Evolutionary conservation across 371 early-diverging fungal genomes (phyloP).

Genomic region (Umbelopsis sp.): DNA sequence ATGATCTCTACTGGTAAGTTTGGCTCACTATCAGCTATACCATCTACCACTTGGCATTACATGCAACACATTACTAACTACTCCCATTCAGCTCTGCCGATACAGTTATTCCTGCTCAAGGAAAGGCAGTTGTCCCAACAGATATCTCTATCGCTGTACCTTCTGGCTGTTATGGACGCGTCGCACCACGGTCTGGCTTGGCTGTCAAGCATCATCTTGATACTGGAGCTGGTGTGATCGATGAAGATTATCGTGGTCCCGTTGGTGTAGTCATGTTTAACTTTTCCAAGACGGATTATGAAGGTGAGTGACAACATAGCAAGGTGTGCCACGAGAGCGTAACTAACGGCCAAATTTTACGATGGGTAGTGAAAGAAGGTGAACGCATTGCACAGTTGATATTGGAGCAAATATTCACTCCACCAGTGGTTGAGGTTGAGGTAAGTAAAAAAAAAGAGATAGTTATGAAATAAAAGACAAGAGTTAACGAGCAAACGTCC

Average conservation of each 20-base stretch:
- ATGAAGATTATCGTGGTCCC: slow-evolving; percentile 90
- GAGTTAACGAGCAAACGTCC: neutral
- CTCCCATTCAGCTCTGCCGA: slow-evolving; percentile 60
- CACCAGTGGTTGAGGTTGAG: slow-evolving; percentile 80
- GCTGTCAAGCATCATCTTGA: slow-evolving; percentile 93
- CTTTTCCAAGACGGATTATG: slow-evolving; percentile 78
- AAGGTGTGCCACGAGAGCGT: slow-evolving; percentile 29
- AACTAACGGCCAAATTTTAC: neutral
- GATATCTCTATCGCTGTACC: slow-evolving; percentile 86
- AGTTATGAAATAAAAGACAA: neutral
- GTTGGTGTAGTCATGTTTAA: slow-evolving; percentile 92
- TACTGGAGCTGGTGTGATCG: slow-evolving; percentile 97
- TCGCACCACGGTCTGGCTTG: slow-evolving; percentile 93
- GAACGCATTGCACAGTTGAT: slow-evolving; percentile 98
- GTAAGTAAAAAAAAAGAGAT: slow-evolving; percentile 28
- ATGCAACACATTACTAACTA: neutral
- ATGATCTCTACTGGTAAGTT: slow-evolving; percentile 88
- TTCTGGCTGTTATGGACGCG: slow-evolving; percentile 90
- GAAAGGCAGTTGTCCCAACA: slow-evolving; percentile 77
- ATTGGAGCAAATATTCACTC: slow-evolving; percentile 84
- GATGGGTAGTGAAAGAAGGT: slow-evolving; percentile 69
- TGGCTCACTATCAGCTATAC: neutral
- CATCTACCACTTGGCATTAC: neutral
- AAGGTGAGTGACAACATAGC: slow-evolving; percentile 71
- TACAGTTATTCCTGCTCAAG: slow-evolving; percentile 72